A percentile compares a stretch with the other conserved stretches of the same genome.
Evolutionary conservation across 2,329 filamentous ascomycete species (phyloP).

Genomic region (Paraphoma chrysanthemicola): DNA sequence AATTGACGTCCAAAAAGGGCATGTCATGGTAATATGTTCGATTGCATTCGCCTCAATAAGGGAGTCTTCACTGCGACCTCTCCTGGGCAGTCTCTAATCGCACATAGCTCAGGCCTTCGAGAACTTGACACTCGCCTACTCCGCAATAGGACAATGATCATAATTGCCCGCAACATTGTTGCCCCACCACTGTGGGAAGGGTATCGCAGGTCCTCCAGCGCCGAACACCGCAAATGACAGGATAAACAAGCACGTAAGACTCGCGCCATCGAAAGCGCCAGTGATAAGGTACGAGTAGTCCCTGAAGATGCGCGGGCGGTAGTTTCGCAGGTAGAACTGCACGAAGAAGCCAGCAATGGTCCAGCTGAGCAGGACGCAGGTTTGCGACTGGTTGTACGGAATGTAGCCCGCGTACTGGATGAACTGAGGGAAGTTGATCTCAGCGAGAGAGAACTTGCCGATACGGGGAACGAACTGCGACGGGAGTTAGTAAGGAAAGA

Average conservation of each 20-base stretch:
- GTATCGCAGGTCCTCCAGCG: constrained; percentile 13
- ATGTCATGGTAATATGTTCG: no score
- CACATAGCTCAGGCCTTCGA: not conserved
- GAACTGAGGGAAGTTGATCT: constrained; percentile 23
- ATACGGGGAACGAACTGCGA: constrained; percentile 14
- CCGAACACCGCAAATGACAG: constrained; percentile 21
- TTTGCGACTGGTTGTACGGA: constrained; percentile 21
- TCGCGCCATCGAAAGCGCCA: constrained; percentile 20
- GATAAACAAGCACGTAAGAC: constrained; percentile 19
- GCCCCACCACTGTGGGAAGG: constrained; percentile 21
- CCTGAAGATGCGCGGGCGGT: constrained; percentile 23
- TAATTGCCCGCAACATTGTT: constrained; percentile 21
- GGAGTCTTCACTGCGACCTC: no score
- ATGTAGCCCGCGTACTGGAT: constrained; percentile 21
- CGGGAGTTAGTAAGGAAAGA: not conserved
- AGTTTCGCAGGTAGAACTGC: constrained; percentile 22
- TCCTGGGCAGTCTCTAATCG: no score
- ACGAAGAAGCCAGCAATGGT: constrained; percentile 18
- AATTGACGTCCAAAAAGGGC: no score
- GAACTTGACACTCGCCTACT: constrained; percentile 1
- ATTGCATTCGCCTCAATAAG: no score
- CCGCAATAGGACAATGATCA: constrained; percentile 16
- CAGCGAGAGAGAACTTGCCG: constrained; percentile 15
- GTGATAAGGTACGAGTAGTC: constrained; percentile 23
- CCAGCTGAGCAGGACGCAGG: constrained; percentile 20